Evolutionary conservation across 129 eudicot species (phyloP), one percentile per base, ranked within the genome.

Genomic region (Artemisia argyi): DNA sequence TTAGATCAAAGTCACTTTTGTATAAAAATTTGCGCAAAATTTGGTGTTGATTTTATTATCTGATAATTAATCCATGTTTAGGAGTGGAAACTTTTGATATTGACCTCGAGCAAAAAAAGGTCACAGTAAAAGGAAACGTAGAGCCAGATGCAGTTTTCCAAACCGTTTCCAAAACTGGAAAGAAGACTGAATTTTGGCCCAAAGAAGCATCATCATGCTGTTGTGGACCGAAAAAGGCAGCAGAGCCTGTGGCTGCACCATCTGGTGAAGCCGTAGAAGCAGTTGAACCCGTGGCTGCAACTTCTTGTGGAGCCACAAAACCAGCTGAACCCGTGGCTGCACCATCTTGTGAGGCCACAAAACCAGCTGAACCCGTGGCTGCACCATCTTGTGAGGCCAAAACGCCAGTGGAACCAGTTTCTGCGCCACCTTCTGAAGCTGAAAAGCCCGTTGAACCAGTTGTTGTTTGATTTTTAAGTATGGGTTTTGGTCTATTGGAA

Each of bases 121-220:
- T 93, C 65, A 93, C 98, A 0, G 96, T 93, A 78, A 90, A 81
- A 67, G 98, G 98, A 71, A 89, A 89, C 61, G 97, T 93, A 58
- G 69, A 93, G 80, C 96, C 90, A 1, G 92, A 93, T 11, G 89
- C 89, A 16, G 97, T 93, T 65, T 68, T 93, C 32, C 95, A 89
- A 69, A 93, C 96, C 24, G 97, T 93, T 78, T 85, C 98, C 59
- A 89, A 93, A 82, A 87, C 98, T 0, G 98, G 98, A 0, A 93
- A 93, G 83, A 83, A 85, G 63, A 93, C 98, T 1, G 70, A 85
- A 48, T 93, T 81, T 80, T 93, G 98, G 98, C 90, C 83, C 64
- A 85, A 82, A 16, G 90, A 78, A 69, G 64, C 75, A 64, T 58
- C 77, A 18, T 30, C 82, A 20, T 78, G 77, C 55, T 78, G 81